Evolutionary conservation across 768 basidiomycete species (phyloP).

Genomic region (Pleurotus djamor): DNA sequence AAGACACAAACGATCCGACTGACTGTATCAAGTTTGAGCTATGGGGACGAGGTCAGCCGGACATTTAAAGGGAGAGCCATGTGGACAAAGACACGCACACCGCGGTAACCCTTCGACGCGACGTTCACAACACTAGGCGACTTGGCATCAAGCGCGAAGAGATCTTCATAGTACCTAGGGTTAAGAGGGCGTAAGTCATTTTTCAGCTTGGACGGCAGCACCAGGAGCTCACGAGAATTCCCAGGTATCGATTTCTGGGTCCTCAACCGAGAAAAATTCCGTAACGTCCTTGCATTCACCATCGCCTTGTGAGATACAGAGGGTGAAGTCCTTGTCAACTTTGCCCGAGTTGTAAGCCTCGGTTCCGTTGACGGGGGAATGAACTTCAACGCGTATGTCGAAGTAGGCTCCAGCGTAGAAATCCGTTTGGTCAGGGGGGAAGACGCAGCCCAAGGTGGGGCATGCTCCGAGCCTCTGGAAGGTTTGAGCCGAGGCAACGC

Average conservation of each 20-base stretch:
- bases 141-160: constrained; percentile 36
- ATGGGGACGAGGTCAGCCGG: neutral
- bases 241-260: constrained; percentile 36
- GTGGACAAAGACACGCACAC: constrained; percentile 21
- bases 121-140: constrained; percentile 32
- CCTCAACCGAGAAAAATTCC: constrained; percentile 30
- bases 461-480: constrained; percentile 39
- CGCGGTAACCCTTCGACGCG: constrained; percentile 40
- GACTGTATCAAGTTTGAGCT: constrained; percentile 1
- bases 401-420: constrained; percentile 41
- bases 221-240: constrained; percentile 29
- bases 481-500: constrained; percentile 29
- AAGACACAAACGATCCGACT: neutral
- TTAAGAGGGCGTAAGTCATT: neutral
- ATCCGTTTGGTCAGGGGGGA: constrained; percentile 42
- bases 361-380: constrained; percentile 38
- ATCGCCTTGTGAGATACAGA: constrained; percentile 32
- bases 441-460: constrained; percentile 37
- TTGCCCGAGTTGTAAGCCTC: constrained; percentile 31
- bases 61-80: constrained; percentile 1
- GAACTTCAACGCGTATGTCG: constrained; percentile 39
- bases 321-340: constrained; percentile 34
- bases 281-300: constrained; percentile 30
- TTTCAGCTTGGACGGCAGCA: neutral
- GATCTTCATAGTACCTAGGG: constrained; percentile 37